These are phyloP conservation scores for Fusarium albidum DNA, from an alignment of 2,329 filamentous ascomycete genomes.

Conservation along the genomic window DNA sequence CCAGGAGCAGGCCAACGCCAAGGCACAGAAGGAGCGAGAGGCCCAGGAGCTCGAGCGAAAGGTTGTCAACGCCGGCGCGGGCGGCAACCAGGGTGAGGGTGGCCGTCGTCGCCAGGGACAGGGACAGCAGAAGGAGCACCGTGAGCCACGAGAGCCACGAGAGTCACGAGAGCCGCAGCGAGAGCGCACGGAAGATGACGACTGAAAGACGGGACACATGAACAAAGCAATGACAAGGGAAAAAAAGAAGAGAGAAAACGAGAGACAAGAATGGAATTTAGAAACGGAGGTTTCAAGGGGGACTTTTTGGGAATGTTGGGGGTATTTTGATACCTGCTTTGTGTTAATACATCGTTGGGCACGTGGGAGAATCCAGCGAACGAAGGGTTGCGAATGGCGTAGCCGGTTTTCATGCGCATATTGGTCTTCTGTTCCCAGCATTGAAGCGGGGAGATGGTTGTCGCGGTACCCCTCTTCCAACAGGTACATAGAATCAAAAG, in stretches of 20 bases:
- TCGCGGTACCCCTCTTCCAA: constrained; percentile 25
- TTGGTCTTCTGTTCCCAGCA: constrained; percentile 41
- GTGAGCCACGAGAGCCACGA: constrained; percentile 29
- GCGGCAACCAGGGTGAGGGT: constrained; percentile 43
- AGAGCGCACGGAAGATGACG: constrained; percentile 64
- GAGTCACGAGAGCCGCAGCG: constrained; percentile 39
- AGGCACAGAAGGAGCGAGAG: constrained; percentile 80
- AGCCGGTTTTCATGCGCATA: constrained; percentile 47
- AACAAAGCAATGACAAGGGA: constrained; percentile 25
- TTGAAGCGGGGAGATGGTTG: constrained; percentile 28
- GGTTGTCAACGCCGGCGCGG: constrained; percentile 54
- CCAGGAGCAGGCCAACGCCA: constrained; percentile 81
- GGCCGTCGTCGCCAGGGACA: constrained; percentile 44
- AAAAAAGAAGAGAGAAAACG: constrained; percentile 16
- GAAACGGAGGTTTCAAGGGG: constrained; percentile 20
- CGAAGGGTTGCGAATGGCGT: constrained; percentile 47
- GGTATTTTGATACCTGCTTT: constrained; percentile 41
- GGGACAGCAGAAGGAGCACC: background rate
- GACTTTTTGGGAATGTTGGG: constrained; percentile 32
- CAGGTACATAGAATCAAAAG: constrained; percentile 29
- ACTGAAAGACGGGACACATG: constrained; percentile 49
- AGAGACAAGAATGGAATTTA: constrained; percentile 14
- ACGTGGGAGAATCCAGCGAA: constrained; percentile 40
- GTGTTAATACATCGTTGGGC: constrained; percentile 46
- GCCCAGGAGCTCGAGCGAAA: constrained; percentile 75